These are phyloP conservation scores for Penicillium macrosclerotiorum DNA, from an alignment of 495 filamentous ascomycete genomes.

Conservation along the genomic window DNA sequence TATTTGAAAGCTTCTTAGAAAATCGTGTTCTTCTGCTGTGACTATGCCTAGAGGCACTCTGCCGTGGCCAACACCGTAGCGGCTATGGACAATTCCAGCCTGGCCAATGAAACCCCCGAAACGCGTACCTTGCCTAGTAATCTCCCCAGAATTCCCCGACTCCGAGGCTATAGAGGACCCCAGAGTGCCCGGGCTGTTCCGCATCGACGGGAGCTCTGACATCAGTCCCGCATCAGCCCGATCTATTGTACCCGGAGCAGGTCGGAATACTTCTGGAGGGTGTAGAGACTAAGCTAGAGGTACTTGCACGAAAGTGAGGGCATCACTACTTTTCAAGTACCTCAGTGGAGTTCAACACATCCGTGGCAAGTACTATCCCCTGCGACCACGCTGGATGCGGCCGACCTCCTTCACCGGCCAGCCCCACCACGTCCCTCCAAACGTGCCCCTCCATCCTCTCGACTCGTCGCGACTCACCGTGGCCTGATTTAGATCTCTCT, in stretches of 20 bases:
- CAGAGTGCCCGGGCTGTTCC: slow-evolving; percentile 33
- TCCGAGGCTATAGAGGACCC: slow-evolving; percentile 40
- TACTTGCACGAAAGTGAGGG: slow-evolving; percentile 4
- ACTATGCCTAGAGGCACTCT: too few relatives aligned
- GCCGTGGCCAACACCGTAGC: slow-evolving; percentile 10
- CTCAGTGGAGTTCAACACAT: slow-evolving; percentile 7
- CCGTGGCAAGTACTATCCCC: slow-evolving; percentile 11
- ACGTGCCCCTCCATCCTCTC: slow-evolving; percentile 27
- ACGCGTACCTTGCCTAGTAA: neutral
- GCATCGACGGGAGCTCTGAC: slow-evolving; percentile 36
- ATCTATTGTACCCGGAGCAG: slow-evolving; percentile 34
- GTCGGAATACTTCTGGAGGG: slow-evolving; percentile 6
- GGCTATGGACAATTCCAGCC: slow-evolving; percentile 23
- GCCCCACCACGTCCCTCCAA: slow-evolving; percentile 18
- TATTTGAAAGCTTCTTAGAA: neutral
- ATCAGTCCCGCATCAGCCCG: slow-evolving; percentile 53
- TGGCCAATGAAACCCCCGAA: slow-evolving; percentile 3
- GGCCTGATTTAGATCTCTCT: slow-evolving; percentile 23
- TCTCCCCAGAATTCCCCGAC: slow-evolving; percentile 22
- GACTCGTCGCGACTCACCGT: slow-evolving; percentile 30
- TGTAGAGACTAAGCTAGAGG: slow-evolving; percentile 1
- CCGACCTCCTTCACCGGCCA: slow-evolving; percentile 23
- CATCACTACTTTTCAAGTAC: slow-evolving; percentile 4
- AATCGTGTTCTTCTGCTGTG: too few relatives aligned
- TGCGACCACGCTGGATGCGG: slow-evolving; percentile 16